A percentile compares a stretch with the other conserved stretches of the same genome.
Evolutionary conservation across 768 basidiomycete genomes (phyloP).

Genomic region (Mycena polygramma): DNA sequence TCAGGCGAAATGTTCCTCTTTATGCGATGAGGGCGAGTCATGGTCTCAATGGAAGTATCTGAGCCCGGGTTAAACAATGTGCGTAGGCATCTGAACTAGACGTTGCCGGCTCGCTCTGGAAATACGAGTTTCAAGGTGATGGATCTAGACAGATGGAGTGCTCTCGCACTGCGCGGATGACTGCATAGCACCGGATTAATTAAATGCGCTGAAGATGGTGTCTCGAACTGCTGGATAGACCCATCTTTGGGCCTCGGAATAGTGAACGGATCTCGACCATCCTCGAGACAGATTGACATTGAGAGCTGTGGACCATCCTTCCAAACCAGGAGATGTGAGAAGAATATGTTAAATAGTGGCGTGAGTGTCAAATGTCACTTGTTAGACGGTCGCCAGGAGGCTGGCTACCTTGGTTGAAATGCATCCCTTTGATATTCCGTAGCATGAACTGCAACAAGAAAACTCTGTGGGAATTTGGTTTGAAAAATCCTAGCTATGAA

Average conservation of each 20-base stretch:
- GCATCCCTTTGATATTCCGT: neutral
- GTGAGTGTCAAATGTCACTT: slow-evolving; percentile 21
- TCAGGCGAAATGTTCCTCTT: neutral
- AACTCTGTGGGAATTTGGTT: no score
- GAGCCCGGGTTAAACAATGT: neutral
- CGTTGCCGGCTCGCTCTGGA: neutral
- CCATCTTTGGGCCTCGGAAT: neutral
- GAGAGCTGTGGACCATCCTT: neutral
- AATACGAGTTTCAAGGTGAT: slow-evolving; percentile 16
- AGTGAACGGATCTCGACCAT: slow-evolving; percentile 1
- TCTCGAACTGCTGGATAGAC: neutral
- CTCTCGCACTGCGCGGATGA: neutral
- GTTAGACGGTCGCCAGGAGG: slow-evolving; percentile 7
- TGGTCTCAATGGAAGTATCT: neutral
- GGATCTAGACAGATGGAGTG: slow-evolving; percentile 8
- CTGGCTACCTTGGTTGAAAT: neutral
- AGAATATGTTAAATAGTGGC: slow-evolving; percentile 23
- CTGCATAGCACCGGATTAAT: slow-evolving; percentile 16
- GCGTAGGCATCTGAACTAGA: neutral
- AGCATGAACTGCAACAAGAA: neutral
- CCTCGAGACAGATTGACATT: neutral
- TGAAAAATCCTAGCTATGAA: neutral
- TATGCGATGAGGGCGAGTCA: slow-evolving; percentile 10
- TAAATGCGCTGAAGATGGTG: slow-evolving; percentile 4
- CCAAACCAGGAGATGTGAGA: slow-evolving; percentile 1